A percentile compares a stretch with the other conserved stretches of the same genome.
phyloP scores from a whole-genome alignment of 306 rosid genomes.

The Trifolium fragiferum region DNA sequence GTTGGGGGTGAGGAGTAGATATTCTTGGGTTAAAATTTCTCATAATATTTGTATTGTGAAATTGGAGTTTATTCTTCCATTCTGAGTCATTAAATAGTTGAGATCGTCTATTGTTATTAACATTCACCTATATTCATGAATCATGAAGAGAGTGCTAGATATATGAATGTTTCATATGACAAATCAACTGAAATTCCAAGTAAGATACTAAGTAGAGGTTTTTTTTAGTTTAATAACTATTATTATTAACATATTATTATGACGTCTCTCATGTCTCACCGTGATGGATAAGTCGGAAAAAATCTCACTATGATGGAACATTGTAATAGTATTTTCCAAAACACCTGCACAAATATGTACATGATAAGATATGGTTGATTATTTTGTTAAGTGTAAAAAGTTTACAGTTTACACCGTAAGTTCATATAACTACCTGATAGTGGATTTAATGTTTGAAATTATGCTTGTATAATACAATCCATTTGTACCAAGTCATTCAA shows the following conservation, averaged over 20 bases:
- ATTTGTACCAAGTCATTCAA: conserved; percentile 20
- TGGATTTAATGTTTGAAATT: conserved; percentile 23
- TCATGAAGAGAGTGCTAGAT: neutral
- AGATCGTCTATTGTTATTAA: no score
- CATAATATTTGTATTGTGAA: neutral
- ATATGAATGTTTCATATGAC: neutral
- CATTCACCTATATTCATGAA: no score
- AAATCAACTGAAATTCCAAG: conserved; percentile 9
- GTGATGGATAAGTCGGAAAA: no score
- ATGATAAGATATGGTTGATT: neutral
- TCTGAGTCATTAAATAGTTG: neutral
- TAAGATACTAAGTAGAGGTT: neutral
- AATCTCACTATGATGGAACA: neutral
- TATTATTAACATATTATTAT: no score
- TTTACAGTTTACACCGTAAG: neutral
- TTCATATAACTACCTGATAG: neutral
- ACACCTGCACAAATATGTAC: neutral
- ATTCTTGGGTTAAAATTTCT: neutral
- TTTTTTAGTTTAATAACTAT: neutral
- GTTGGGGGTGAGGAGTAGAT: neutral
- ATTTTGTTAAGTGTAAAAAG: neutral
- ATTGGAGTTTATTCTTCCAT: conserved; percentile 11
- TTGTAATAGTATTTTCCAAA: neutral
- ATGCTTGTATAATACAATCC: conserved; percentile 20
- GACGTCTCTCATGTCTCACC: no score